Conservation (phyloP, 805 yeast genomes). For the Nadsonia fulvescens region DNA sequence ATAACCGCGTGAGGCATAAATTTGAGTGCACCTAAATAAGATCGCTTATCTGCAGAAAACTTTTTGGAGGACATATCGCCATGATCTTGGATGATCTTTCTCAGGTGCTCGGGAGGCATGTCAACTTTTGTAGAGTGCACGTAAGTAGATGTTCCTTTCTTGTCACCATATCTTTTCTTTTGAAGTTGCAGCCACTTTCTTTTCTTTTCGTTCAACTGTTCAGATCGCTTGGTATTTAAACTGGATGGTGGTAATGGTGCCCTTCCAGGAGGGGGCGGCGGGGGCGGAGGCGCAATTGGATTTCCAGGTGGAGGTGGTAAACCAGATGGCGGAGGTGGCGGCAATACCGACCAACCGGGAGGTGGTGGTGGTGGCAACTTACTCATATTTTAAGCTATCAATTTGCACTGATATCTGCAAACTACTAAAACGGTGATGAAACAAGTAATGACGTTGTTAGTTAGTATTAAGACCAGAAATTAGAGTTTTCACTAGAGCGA, state of each 20-base stretch:
- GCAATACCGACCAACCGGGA: slow-evolving; percentile 15
- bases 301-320: slow-evolving; percentile 7
- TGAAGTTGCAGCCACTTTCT: slow-evolving; percentile 48
- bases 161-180: slow-evolving; percentile 32
- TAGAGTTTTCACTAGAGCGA: too few relatives aligned
- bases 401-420: too few relatives aligned
- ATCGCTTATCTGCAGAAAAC: slow-evolving; percentile 67
- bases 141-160: slow-evolving; percentile 22
- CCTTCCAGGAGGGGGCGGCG: slow-evolving; percentile 8
- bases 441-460: too few relatives aligned
- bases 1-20: slow-evolving; percentile 91
- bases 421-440: too few relatives aligned
- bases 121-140: slow-evolving; percentile 48
- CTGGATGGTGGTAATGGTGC: slow-evolving; percentile 3
- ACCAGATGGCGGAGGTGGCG: slow-evolving; percentile 17
- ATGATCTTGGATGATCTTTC: slow-evolving; percentile 69
- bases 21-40: slow-evolving; percentile 79
- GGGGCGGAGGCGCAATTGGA: slow-evolving; percentile 11
- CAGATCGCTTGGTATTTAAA: slow-evolving; percentile 6
- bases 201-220: slow-evolving; percentile 26
- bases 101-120: slow-evolving; percentile 85
- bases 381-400: too few relatives aligned
- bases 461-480: too few relatives aligned
- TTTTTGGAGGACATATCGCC: slow-evolving; percentile 69
- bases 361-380: slow-evolving; percentile 17